Evolutionary conservation across 805 yeast genomes (phyloP).

Genomic region (Cephaloascus albidus): DNA sequence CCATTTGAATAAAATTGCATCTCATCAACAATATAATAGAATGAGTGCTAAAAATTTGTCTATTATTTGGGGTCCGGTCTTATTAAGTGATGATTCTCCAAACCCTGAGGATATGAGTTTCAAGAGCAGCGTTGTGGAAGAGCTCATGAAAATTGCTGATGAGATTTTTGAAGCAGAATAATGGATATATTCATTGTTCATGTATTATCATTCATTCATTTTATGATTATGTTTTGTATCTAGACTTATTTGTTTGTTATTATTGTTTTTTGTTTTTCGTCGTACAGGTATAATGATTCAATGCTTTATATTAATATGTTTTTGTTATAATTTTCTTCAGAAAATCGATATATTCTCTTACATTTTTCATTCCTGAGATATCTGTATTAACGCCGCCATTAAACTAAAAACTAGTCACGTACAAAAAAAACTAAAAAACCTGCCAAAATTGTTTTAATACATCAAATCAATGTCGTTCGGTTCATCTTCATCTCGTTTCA

Average conservation of each 20-base stretch:
- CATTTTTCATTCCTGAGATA: too few relatives aligned
- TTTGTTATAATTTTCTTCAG: too few relatives aligned
- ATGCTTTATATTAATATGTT: too few relatives aligned
- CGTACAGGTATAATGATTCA: too few relatives aligned
- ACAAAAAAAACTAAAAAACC: too few relatives aligned
- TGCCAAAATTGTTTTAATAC: too few relatives aligned
- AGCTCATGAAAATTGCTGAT: conserved; percentile 71
- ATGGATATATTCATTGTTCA: background rate
- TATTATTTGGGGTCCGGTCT: conserved; percentile 91
- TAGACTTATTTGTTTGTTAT: background rate
- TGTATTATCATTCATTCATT: background rate
- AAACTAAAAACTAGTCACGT: too few relatives aligned
- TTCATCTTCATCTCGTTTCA: conserved; percentile 2
- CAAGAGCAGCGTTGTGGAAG: conserved; percentile 75
- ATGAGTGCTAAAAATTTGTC: conserved; percentile 80
- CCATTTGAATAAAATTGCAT: conserved; percentile 72
- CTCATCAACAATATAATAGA: conserved; percentile 53
- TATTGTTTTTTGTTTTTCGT: background rate
- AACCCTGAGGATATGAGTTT: conserved; percentile 67
- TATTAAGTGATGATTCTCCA: conserved; percentile 57
- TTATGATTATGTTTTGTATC: background rate
- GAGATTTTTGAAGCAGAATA: conserved; percentile 50
- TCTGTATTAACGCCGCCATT: too few relatives aligned
- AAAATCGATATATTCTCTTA: too few relatives aligned
- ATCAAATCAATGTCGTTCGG: too few relatives aligned